Evolutionary conservation across 2,329 filamentous ascomycete genomes (phyloP).

Genomic region (Parastagonospora nodorum): DNA sequence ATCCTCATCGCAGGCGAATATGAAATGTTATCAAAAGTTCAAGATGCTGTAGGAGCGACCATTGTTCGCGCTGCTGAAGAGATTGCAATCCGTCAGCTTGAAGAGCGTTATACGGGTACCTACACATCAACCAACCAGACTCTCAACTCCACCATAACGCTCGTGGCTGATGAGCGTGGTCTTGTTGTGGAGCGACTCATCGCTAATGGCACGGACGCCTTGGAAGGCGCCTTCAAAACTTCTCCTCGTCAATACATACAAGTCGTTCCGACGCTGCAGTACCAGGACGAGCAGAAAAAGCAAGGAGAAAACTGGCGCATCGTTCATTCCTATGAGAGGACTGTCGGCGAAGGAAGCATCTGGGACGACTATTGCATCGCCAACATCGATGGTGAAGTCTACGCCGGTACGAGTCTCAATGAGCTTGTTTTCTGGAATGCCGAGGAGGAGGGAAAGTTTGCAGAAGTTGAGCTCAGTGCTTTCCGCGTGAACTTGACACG

Average conservation of each 20-base stretch:
- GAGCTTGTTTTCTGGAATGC: slow-evolving; percentile 45
- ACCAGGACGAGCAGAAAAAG: slow-evolving; percentile 27
- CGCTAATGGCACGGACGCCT: slow-evolving; percentile 36
- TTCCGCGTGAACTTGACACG: slow-evolving; percentile 36
- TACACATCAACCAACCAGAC: slow-evolving; percentile 21
- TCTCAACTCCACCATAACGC: slow-evolving; percentile 34
- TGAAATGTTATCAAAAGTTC: slow-evolving; percentile 27
- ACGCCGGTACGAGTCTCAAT: slow-evolving; percentile 41
- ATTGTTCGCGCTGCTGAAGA: slow-evolving; percentile 43
- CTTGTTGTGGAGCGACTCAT: slow-evolving; percentile 34
- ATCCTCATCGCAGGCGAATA: slow-evolving; percentile 44
- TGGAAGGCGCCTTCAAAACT: slow-evolving; percentile 10
- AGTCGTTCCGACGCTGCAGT: slow-evolving; percentile 35
- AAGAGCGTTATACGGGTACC: slow-evolving; percentile 34
- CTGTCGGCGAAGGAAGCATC: slow-evolving; percentile 11
- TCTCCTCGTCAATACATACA: slow-evolving; percentile 19
- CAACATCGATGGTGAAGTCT: slow-evolving; percentile 38
- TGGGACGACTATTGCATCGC: slow-evolving; percentile 47
- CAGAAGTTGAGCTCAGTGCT: slow-evolving; percentile 38
- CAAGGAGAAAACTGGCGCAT: slow-evolving; percentile 45
- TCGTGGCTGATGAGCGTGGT: slow-evolving; percentile 34
- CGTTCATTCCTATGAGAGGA: slow-evolving; percentile 19
- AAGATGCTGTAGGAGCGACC: slow-evolving; percentile 33
- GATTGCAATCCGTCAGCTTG: slow-evolving; percentile 31
- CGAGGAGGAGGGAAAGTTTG: slow-evolving; percentile 15